Evolutionary conservation across 768 basidiomycete genomes (phyloP).

Genomic region (Cubamyces sp.): DNA sequence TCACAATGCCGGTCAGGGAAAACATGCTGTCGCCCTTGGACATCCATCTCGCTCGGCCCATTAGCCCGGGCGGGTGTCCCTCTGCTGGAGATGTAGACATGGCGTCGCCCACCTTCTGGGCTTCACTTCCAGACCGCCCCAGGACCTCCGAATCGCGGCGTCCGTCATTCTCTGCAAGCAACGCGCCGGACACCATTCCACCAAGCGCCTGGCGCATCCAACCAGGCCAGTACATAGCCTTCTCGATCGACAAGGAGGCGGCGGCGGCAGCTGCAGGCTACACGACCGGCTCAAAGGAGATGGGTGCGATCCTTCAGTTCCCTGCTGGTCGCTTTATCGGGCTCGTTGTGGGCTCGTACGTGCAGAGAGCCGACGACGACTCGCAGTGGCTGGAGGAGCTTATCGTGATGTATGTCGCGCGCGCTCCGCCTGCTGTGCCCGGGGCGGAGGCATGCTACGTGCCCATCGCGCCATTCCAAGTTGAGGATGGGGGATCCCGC

Average conservation of each 20-base stretch:
- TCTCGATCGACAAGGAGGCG: constrained; percentile 25
- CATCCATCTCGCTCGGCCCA: constrained; percentile 12
- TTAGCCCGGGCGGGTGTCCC: constrained; percentile 22
- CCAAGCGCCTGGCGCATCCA: constrained; percentile 18
- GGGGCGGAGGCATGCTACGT: constrained; percentile 9
- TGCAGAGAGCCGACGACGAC: constrained; percentile 16
- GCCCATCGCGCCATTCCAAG: constrained; percentile 19
- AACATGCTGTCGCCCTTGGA: constrained; percentile 11
- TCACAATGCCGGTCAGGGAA: constrained; percentile 12
- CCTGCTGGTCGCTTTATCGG: constrained; percentile 29
- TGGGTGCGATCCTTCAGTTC: constrained; percentile 12
- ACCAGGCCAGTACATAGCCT: constrained; percentile 28
- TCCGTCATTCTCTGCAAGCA: constrained; percentile 17
- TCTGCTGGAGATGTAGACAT: constrained; percentile 19
- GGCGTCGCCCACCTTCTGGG: constrained; percentile 13
- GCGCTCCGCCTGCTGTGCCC: constrained; percentile 17
- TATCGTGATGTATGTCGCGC: constrained; percentile 28
- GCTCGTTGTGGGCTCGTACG: constrained; percentile 28
- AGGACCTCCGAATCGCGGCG: constrained; percentile 21
- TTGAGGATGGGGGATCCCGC: background rate
- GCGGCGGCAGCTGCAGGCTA: constrained; percentile 10
- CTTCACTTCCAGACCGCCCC: constrained; percentile 17
- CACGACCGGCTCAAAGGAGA: constrained; percentile 10
- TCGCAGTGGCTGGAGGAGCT: constrained; percentile 24
- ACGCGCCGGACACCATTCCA: constrained; percentile 12